phyloP scores from a whole-genome alignment of 768 basidiomycete species.

The Lactifluus volemus region DNA sequence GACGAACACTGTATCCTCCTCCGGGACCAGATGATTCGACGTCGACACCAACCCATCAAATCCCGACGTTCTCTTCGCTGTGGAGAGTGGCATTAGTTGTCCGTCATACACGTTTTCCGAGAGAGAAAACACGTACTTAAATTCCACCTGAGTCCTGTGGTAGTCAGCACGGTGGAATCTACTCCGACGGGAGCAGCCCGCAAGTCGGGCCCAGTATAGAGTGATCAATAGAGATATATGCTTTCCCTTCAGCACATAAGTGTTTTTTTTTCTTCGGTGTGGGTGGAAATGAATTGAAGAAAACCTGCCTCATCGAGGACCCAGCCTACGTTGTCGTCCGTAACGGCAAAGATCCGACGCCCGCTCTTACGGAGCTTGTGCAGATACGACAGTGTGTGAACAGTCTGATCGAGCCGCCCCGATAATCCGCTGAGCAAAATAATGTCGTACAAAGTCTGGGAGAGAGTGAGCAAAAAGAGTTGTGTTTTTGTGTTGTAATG shows the following conservation, averaged over 20 bases:
- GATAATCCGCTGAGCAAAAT: conserved; percentile 82
- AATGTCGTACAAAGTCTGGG: conserved; percentile 45
- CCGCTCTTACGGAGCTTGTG: conserved; percentile 65
- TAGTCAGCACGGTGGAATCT: conserved; percentile 66
- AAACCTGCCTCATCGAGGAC: conserved; percentile 63
- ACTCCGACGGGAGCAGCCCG: conserved; percentile 92
- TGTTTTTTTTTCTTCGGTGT: background rate
- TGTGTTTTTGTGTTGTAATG: background rate
- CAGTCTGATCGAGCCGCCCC: conserved; percentile 90
- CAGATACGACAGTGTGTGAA: conserved; percentile 79
- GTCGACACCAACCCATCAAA: conserved; percentile 86
- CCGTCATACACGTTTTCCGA: background rate
- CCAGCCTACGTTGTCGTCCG: conserved; percentile 91
- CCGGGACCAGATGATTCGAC: conserved; percentile 81
- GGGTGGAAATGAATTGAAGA: background rate
- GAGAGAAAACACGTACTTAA: conserved; percentile 43
- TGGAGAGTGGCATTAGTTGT: background rate
- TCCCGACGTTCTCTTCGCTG: conserved; percentile 59
- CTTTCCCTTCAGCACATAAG: conserved; percentile 51
- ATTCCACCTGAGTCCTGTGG: conserved; percentile 85
- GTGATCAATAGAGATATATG: conserved; percentile 76
- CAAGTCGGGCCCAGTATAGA: conserved; percentile 75
- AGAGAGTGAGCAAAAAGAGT: background rate
- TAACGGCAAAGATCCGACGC: conserved; percentile 60
- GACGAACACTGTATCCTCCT: conserved; percentile 55